Conservation (phyloP, 352 stramenopile species). For the Plasmopara muralis region DNA sequence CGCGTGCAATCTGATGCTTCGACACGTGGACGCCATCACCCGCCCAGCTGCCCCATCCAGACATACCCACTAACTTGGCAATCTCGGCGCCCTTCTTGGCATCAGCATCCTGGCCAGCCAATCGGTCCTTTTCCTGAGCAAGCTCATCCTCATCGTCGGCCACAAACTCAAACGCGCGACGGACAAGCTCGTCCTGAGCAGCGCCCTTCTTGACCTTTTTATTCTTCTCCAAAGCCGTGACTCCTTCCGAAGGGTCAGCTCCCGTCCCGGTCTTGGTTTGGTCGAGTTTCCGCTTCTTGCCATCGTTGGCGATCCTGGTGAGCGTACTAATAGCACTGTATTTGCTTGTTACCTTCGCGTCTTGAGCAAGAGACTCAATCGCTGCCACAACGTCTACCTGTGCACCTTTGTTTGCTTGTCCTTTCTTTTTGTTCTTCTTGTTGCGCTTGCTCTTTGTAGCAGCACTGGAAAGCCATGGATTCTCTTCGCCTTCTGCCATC, state of each 20-base stretch:
- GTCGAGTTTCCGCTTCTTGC: slow-evolving; percentile 51
- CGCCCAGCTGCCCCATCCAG: slow-evolving; percentile 90
- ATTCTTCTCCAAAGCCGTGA: slow-evolving; percentile 28
- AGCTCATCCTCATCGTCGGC: slow-evolving; percentile 92
- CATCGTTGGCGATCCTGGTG: slow-evolving; percentile 19
- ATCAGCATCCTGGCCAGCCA: slow-evolving; percentile 54
- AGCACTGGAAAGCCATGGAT: slow-evolving; percentile 54
- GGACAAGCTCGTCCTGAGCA: slow-evolving; percentile 87
- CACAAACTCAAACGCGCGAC: slow-evolving; percentile 92
- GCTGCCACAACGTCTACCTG: slow-evolving; percentile 39
- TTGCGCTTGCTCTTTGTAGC: slow-evolving; percentile 54
- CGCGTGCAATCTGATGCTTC: slow-evolving; percentile 80
- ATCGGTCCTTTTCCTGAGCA: slow-evolving; percentile 85
- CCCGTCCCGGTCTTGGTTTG: slow-evolving; percentile 13
- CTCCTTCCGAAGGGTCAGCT: not conserved
- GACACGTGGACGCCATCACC: slow-evolving; percentile 71
- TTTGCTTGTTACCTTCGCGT: slow-evolving; percentile 25
- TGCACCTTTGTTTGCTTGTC: slow-evolving; percentile 31
- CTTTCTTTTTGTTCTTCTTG: slow-evolving; percentile 60
- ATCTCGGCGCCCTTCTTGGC: slow-evolving; percentile 76
- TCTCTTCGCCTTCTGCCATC: slow-evolving; percentile 38
- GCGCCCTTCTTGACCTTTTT: slow-evolving; percentile 45
- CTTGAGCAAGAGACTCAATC: slow-evolving; percentile 56
- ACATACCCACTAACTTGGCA: slow-evolving; percentile 73
- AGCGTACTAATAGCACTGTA: slow-evolving; percentile 9